Evolutionary conservation across 768 basidiomycete species (phyloP).

Genomic region (Kwoniella bestiolae): DNA sequence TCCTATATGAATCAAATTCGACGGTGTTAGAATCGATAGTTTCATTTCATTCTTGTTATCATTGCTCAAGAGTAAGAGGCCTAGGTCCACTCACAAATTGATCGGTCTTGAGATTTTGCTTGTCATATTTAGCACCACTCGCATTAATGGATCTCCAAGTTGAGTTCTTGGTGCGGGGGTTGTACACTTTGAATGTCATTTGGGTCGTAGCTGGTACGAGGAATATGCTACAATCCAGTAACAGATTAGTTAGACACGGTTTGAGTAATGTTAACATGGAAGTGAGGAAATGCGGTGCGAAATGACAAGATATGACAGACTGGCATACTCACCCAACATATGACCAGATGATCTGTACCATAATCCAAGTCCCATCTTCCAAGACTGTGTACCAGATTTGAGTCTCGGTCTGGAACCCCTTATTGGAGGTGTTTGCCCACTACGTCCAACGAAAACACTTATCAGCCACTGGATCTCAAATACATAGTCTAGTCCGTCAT

Average conservation of each 20-base stretch:
- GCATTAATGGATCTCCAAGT: slow-evolving; percentile 86
- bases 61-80: not conserved
- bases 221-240: slow-evolving; percentile 60
- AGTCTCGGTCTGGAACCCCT: slow-evolving; percentile 87
- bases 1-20: too few species aligned
- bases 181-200: slow-evolving; percentile 85
- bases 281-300: too few species aligned
- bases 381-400: slow-evolving; percentile 82
- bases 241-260: not conserved
- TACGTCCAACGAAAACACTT: slow-evolving; percentile 42
- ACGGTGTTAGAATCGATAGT: too few species aligned
- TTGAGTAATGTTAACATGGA: not conserved
- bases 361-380: slow-evolving; percentile 75
- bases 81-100: slow-evolving; percentile 48
- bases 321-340: slow-evolving; percentile 73
- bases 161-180: slow-evolving; percentile 73
- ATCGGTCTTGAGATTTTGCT: slow-evolving; percentile 49
- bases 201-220: slow-evolving; percentile 94
- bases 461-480: slow-evolving; percentile 62
- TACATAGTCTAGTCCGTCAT: slow-evolving; percentile 54
- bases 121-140: slow-evolving; percentile 45
- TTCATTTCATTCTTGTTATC: too few species aligned
- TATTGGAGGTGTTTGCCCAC: slow-evolving; percentile 72
- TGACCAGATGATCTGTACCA: slow-evolving; percentile 87
- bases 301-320: too few species aligned